Evolutionary conservation across 306 rosid species (phyloP).

Genomic region (Pyrus bretschneideri): DNA sequence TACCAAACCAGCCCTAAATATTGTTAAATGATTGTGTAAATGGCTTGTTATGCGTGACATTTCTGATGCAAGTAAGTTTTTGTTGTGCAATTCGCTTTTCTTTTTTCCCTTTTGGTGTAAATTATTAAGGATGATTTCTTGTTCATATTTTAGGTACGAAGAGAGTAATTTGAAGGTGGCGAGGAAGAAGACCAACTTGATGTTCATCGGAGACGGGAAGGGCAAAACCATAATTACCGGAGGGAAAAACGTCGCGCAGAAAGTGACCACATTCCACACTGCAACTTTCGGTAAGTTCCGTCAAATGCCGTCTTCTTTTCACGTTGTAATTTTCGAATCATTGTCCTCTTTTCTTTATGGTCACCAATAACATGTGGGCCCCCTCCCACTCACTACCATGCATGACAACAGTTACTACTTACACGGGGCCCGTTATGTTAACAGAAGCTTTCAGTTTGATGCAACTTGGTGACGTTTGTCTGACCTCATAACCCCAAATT

Average conservation of each 20-base stretch:
- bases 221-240: slow-evolving; percentile 73
- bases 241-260: slow-evolving; percentile 22
- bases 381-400: not conserved
- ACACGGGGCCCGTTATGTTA: slow-evolving; percentile 28
- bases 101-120: not conserved
- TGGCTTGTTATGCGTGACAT: too few relatives aligned
- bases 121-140: not conserved
- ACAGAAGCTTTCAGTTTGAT: not conserved
- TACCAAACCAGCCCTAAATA: too few relatives aligned
- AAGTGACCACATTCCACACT: slow-evolving; percentile 80
- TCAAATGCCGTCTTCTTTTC: not conserved
- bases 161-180: slow-evolving; percentile 81
- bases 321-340: not conserved
- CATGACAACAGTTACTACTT: not conserved
- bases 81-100: not conserved
- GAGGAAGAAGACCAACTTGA: slow-evolving; percentile 68
- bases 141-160: slow-evolving; percentile 48
- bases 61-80: too few relatives aligned
- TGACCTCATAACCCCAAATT: not conserved
- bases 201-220: slow-evolving; percentile 89
- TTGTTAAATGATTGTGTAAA: too few relatives aligned
- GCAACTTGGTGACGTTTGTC: not conserved
- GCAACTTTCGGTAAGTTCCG: slow-evolving; percentile 70
- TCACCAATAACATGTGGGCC: not conserved
- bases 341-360: not conserved